Evolutionary conservation across 805 yeast species (phyloP).

Genomic region (Candida tibetensis): DNA sequence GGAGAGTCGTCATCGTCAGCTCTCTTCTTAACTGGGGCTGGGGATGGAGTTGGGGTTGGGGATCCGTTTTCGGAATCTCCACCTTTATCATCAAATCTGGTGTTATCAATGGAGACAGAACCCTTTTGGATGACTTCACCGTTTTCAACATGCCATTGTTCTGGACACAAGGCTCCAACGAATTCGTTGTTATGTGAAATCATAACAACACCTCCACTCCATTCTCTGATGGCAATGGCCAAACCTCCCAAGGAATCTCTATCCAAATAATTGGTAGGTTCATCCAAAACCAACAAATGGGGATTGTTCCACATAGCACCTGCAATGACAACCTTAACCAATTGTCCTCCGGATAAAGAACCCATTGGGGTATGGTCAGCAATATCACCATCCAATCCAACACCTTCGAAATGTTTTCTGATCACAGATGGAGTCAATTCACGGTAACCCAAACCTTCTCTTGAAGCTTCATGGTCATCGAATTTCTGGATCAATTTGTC

Average conservation of each 20-base stretch:
- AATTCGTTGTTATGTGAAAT: constrained; percentile 97
- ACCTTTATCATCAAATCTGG: constrained; percentile 81
- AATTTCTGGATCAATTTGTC: constrained; percentile 43
- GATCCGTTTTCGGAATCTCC: constrained; percentile 49
- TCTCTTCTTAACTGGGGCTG: constrained; percentile 41
- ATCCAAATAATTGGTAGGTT: constrained; percentile 97
- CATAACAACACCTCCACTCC: constrained; percentile 98
- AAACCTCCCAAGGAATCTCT: constrained; percentile 97
- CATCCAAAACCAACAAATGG: constrained; percentile 91
- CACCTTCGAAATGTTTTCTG: constrained; percentile 94
- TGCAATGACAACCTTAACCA: constrained; percentile 96
- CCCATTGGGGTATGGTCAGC: constrained; percentile 98
- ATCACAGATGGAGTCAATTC: constrained; percentile 81
- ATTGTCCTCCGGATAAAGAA: constrained; percentile 95
- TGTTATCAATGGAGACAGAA: constrained; percentile 65
- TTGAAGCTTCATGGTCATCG: constrained; percentile 48
- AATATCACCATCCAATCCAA: constrained; percentile 95
- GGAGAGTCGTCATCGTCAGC: constrained; percentile 85
- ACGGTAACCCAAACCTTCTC: constrained; percentile 47
- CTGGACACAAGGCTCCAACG: constrained; percentile 96
- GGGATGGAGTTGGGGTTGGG: constrained; percentile 34
- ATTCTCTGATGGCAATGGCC: constrained; percentile 95
- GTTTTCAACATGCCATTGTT: constrained; percentile 95
- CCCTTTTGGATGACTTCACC: constrained; percentile 88
- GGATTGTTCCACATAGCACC: constrained; percentile 99